A percentile compares a stretch with the other conserved stretches of the same genome.
These are phyloP conservation scores for Leccinum olivaceopallidum DNA, from an alignment of 768 basidiomycete species.

Conservation along the genomic window DNA sequence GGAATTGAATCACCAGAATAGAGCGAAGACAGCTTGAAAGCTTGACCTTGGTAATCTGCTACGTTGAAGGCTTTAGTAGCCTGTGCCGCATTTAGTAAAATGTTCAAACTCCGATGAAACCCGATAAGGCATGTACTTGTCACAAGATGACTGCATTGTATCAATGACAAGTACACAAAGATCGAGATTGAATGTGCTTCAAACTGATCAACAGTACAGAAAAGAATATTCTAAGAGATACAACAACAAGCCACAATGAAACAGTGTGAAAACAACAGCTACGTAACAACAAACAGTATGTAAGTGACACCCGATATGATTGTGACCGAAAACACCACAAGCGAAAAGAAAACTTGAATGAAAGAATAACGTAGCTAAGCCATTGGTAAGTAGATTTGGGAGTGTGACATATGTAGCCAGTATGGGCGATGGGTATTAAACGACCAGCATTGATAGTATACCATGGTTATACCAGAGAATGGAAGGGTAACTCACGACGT, in stretches of 20 bases:
- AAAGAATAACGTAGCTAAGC: slow-evolving; percentile 9
- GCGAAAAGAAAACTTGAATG: neutral
- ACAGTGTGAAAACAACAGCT: slow-evolving; percentile 10
- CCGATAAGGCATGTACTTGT: too few species aligned
- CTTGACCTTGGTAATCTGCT: slow-evolving; percentile 1
- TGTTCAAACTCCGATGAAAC: too few species aligned
- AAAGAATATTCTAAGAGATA: slow-evolving; percentile 3
- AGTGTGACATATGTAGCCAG: slow-evolving; percentile 15
- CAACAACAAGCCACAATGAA: slow-evolving; percentile 11
- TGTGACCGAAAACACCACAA: slow-evolving; percentile 7
- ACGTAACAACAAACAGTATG: slow-evolving; percentile 5
- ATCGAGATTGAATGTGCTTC: neutral
- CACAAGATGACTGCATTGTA: too few species aligned
- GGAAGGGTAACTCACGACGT: neutral
- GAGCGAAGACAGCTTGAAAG: slow-evolving; percentile 32
- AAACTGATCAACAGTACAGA: slow-evolving; percentile 3
- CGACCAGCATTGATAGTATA: slow-evolving; percentile 29
- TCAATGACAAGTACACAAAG: too few species aligned
- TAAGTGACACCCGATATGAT: slow-evolving; percentile 6
- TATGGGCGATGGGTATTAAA: slow-evolving; percentile 27
- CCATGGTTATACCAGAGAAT: slow-evolving; percentile 6
- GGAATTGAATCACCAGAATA: slow-evolving; percentile 22
- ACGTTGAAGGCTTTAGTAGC: neutral
- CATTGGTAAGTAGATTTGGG: slow-evolving; percentile 14
- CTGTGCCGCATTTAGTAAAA: too few species aligned